Conservation (phyloP, 2,329 filamentous ascomycete genomes). For the Penicillium decumbens region DNA sequence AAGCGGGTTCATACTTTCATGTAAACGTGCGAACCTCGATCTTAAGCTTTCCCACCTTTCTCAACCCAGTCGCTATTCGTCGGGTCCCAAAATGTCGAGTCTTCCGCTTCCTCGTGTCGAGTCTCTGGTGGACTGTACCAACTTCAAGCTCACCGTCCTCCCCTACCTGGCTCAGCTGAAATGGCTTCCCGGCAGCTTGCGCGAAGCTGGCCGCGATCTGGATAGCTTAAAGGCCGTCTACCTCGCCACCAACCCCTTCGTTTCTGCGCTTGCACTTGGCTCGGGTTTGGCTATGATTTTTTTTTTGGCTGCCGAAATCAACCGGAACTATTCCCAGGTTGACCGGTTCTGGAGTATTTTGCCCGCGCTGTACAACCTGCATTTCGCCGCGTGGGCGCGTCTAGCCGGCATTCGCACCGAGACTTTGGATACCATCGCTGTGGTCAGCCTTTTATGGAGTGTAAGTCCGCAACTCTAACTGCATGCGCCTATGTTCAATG, state of each 20-base stretch:
- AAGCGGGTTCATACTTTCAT: no score
- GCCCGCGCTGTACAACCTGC: constrained; percentile 78
- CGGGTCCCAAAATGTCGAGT: constrained; percentile 47
- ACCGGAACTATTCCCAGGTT: constrained; percentile 94
- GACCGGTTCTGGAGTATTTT: constrained; percentile 89
- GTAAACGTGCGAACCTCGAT: constrained; percentile 5
- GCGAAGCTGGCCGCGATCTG: constrained; percentile 56
- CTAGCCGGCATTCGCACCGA: constrained; percentile 65
- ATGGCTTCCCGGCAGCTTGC: constrained; percentile 62
- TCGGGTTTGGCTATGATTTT: constrained; percentile 67
- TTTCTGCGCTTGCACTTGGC: constrained; percentile 68
- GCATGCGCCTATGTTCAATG: neutral
- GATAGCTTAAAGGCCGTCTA: constrained; percentile 68
- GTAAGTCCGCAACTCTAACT: constrained; percentile 46
- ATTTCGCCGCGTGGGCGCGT: constrained; percentile 79
- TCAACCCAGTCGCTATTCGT: neutral
- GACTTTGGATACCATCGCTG: constrained; percentile 66
- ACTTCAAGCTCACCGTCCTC: constrained; percentile 68
- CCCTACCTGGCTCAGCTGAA: constrained; percentile 69
- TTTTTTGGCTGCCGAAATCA: constrained; percentile 73
- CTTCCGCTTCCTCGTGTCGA: constrained; percentile 62
- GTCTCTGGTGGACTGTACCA: constrained; percentile 67
- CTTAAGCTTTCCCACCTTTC: constrained; percentile 9
- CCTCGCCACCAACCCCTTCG: constrained; percentile 75
- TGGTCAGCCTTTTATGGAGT: constrained; percentile 72